These are phyloP conservation scores for Steccherinum ochraceum DNA, from an alignment of 768 basidiomycete species.

Conservation along the genomic window DNA sequence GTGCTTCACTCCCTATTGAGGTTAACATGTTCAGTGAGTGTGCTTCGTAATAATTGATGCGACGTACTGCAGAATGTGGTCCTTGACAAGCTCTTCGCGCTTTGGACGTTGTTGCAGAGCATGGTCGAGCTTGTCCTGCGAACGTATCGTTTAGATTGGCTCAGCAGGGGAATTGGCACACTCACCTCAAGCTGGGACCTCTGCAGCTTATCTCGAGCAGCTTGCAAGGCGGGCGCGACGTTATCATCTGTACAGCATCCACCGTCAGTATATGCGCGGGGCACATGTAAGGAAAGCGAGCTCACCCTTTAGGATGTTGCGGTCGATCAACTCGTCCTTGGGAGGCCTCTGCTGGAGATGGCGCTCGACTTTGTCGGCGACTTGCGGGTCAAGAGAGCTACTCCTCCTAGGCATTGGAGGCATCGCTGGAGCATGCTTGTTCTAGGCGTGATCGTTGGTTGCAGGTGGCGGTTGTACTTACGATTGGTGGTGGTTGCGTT, in stretches of 20 bases:
- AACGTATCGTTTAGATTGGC: constrained; percentile 1
- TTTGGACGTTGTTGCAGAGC: constrained; percentile 52
- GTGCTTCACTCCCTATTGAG: too few species aligned
- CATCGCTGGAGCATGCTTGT: too few species aligned
- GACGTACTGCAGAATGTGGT: constrained; percentile 45
- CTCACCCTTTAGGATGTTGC: constrained; percentile 64
- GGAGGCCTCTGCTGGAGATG: constrained; percentile 47
- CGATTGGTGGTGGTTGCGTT: neutral
- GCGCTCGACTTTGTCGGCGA: constrained; percentile 45
- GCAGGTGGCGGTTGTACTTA: neutral
- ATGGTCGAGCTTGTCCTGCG: constrained; percentile 57
- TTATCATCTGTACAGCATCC: constrained; percentile 42
- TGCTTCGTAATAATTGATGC: too few species aligned
- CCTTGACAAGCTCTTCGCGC: constrained; percentile 57
- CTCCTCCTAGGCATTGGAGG: constrained; percentile 18
- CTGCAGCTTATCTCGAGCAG: constrained; percentile 52
- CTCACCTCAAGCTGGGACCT: constrained; percentile 58
- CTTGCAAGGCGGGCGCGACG: constrained; percentile 54
- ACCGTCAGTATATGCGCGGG: neutral
- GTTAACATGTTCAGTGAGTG: too few species aligned
- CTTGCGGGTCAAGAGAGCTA: constrained; percentile 26
- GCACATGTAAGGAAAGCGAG: too few species aligned
- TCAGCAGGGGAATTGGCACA: neutral
- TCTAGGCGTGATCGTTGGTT: too few species aligned
- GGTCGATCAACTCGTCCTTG: constrained; percentile 55